Conservation (phyloP, 768 basidiomycete genomes). For the Leccinum rimulosum region DNA sequence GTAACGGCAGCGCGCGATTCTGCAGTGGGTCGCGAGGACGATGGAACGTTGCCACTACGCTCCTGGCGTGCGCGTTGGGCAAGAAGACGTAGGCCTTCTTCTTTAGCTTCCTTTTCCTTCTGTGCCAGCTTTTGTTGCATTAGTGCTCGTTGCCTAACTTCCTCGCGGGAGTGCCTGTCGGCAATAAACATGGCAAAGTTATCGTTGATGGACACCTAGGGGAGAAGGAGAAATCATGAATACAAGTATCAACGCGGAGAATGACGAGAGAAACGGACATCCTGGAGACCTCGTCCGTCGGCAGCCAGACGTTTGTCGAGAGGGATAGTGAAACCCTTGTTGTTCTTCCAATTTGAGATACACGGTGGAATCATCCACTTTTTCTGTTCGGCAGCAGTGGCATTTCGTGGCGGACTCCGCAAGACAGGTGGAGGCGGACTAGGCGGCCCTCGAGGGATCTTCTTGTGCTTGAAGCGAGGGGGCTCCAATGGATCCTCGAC, state of each 20-base stretch:
- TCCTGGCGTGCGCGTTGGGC: slow-evolving; percentile 97
- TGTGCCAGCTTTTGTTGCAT: slow-evolving; percentile 99
- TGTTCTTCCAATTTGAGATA: slow-evolving; percentile 99
- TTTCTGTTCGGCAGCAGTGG: slow-evolving; percentile 96
- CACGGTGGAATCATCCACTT: slow-evolving; percentile 99
- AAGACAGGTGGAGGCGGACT: slow-evolving; percentile 96
- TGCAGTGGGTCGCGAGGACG: slow-evolving; percentile 61
- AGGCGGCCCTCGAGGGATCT: slow-evolving; percentile 94
- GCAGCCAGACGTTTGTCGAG: slow-evolving; percentile 97
- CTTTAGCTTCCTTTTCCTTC: slow-evolving; percentile 94
- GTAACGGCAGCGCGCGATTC: slow-evolving; percentile 70
- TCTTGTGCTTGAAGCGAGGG: slow-evolving; percentile 97
- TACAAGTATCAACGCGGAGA: not conserved
- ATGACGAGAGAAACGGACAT: slow-evolving; percentile 54
- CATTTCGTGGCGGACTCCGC: slow-evolving; percentile 92
- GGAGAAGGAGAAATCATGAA: slow-evolving; percentile 1
- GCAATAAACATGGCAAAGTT: slow-evolving; percentile 98
- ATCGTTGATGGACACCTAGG: slow-evolving; percentile 95
- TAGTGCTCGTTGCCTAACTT: slow-evolving; percentile 91
- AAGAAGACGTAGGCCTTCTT: slow-evolving; percentile 90
- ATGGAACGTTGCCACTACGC: slow-evolving; percentile 70
- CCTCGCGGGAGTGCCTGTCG: slow-evolving; percentile 96
- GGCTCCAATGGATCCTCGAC: slow-evolving; percentile 98
- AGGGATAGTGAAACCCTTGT: slow-evolving; percentile 99
- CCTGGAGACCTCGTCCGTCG: slow-evolving; percentile 97